These are phyloP conservation scores for Eucalyptus grandis DNA, from an alignment of 345 rosid species.

Conservation along the genomic window DNA sequence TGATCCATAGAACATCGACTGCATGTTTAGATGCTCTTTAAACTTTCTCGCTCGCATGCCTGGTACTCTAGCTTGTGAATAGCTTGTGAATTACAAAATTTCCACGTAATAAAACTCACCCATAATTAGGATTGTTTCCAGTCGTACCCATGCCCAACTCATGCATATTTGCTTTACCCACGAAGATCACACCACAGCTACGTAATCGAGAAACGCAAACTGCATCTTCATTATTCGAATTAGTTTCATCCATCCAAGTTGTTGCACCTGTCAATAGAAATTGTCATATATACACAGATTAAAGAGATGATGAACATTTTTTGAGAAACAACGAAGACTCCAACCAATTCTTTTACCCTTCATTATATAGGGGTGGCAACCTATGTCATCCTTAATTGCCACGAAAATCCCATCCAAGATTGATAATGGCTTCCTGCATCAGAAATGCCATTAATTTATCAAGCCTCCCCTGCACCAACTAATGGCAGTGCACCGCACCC, in stretches of 20 bases:
- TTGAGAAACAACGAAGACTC: neutral
- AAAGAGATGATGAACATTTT: neutral
- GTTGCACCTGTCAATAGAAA: conserved; percentile 47
- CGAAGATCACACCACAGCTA: conserved; percentile 63
- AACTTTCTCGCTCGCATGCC: neutral
- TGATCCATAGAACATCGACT: neutral
- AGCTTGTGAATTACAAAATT: neutral
- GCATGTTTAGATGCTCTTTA: neutral
- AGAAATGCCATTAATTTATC: neutral
- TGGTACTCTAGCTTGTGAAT: neutral
- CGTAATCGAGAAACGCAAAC: conserved; percentile 65
- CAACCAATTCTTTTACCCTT: conserved; percentile 28
- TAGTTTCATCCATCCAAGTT: conserved; percentile 77
- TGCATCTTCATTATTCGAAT: conserved; percentile 50
- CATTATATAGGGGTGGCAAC: conserved; percentile 58
- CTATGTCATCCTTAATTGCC: conserved; percentile 87
- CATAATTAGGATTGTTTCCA: conserved; percentile 83
- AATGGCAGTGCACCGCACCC: neutral
- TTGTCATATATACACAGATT: neutral
- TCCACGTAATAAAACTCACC: conserved; percentile 24
- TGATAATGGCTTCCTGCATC: conserved; percentile 60
- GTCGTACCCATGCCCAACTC: conserved; percentile 96
- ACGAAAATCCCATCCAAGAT: conserved; percentile 75
- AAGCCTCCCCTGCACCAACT: neutral
- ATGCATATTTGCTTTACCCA: conserved; percentile 95